phyloP scores from a whole-genome alignment of 371 early-diverging fungal genomes.

The Circinella minor region DNA sequence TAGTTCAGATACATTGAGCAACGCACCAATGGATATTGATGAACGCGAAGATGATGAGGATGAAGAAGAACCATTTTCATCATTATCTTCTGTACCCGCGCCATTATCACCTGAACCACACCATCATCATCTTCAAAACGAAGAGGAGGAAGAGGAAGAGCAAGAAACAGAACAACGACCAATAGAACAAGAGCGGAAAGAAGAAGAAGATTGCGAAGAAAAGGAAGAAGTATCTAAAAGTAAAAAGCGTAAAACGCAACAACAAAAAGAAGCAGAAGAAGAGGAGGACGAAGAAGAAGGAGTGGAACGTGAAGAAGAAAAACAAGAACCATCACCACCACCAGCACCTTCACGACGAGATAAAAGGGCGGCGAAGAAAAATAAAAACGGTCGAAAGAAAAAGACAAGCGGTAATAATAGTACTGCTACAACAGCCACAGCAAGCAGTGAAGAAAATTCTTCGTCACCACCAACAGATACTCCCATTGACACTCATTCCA shows the following conservation, averaged over 20 bases:
- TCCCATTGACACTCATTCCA: background rate
- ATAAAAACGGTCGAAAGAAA: background rate
- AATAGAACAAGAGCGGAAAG: background rate
- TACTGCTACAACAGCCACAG: background rate
- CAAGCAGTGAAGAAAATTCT: background rate
- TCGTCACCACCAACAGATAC: background rate
- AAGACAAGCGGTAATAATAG: background rate
- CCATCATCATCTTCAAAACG: slow-evolving; percentile 16
- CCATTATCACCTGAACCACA: slow-evolving; percentile 16
- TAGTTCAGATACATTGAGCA: slow-evolving; percentile 24
- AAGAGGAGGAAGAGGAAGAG: slow-evolving; percentile 21
- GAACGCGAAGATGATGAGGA: slow-evolving; percentile 25
- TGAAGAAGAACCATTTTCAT: slow-evolving; percentile 23
- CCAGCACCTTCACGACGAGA: background rate
- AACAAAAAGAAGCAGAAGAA: background rate
- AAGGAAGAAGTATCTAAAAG: background rate
- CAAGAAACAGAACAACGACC: slow-evolving; percentile 6
- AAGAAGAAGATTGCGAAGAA: background rate
- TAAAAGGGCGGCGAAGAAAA: background rate
- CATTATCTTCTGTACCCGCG: slow-evolving; percentile 7
- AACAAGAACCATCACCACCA: slow-evolving; percentile 8
- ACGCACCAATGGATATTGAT: slow-evolving; percentile 23
- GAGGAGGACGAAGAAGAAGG: background rate
- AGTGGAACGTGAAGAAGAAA: background rate
- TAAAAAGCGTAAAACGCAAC: background rate